Conservation (phyloP, 108 stramenopile species). For the Schizochytrium sp. region DNA sequence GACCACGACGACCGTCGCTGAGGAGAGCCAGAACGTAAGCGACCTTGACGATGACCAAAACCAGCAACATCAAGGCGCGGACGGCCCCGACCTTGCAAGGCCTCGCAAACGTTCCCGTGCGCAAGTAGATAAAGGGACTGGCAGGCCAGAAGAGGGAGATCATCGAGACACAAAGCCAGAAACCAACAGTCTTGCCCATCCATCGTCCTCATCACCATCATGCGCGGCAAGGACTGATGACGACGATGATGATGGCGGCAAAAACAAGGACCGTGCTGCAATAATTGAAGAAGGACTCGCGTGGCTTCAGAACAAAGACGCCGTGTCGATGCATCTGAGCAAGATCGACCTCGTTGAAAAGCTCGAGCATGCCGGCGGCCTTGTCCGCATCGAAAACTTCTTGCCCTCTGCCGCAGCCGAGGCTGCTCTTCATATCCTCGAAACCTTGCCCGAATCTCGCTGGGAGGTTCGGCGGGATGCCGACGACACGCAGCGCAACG, state of each 20-base stretch:
- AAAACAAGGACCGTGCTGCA: not conserved
- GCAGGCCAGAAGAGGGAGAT: too few species aligned
- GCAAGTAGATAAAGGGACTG: too few species aligned
- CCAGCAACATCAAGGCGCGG: too few species aligned
- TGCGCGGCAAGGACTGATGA: too few species aligned
- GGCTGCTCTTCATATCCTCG: not conserved
- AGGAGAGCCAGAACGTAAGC: not conserved
- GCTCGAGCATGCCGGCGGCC: not conserved
- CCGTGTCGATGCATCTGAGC: not conserved
- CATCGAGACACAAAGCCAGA: too few species aligned
- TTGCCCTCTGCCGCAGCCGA: not conserved
- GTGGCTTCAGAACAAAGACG: not conserved
- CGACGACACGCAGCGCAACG: not conserved
- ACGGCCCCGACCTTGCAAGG: too few species aligned
- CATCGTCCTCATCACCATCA: too few species aligned
- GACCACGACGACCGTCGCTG: not conserved
- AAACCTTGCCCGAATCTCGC: not conserved
- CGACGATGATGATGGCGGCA: not conserved
- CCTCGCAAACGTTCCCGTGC: too few species aligned
- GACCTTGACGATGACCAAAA: not conserved
- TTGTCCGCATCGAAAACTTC: slow-evolving; percentile 5
- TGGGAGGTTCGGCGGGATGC: not conserved
- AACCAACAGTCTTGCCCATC: too few species aligned
- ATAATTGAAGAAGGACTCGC: not conserved
- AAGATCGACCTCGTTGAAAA: not conserved